These are phyloP conservation scores for Nelumbo lutea DNA, from an alignment of 164 flowering plant species.

Conservation along the genomic window DNA sequence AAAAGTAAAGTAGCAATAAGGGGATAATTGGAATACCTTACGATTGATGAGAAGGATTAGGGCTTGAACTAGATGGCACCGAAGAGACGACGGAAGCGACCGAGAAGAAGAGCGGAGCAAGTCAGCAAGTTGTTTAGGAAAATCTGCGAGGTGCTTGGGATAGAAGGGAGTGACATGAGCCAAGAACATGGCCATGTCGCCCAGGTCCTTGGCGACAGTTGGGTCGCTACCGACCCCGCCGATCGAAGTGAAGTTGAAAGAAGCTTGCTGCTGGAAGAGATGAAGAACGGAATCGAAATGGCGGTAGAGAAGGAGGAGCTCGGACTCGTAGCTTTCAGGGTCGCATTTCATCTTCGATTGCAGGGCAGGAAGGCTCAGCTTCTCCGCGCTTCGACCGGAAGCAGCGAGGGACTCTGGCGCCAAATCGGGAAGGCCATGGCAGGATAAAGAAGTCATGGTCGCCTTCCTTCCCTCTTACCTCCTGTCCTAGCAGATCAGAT, in stretches of 20 bases:
- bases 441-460: constrained; percentile 1
- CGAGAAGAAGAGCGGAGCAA: constrained; percentile 46
- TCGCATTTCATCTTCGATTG: constrained; percentile 89
- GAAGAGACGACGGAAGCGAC: constrained; percentile 55
- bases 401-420: constrained; percentile 43
- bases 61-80: constrained; percentile 59
- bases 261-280: constrained; percentile 65
- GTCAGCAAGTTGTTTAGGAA: constrained; percentile 50
- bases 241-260: constrained; percentile 42
- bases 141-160: constrained; percentile 45
- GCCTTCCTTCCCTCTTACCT: background rate
- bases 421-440: constrained; percentile 8
- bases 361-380: constrained; percentile 61
- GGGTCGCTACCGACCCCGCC: constrained; percentile 46
- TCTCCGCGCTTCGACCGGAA: constrained; percentile 60
- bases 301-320: constrained; percentile 49
- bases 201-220: constrained; percentile 62
- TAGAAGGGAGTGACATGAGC: constrained; percentile 83
- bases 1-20: background rate
- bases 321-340: constrained; percentile 79
- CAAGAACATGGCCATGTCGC: constrained; percentile 69
- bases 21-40: constrained; percentile 35
- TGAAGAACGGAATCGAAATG: constrained; percentile 70
- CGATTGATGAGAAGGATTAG: constrained; percentile 76
- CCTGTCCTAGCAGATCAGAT: background rate